phyloP scores from a whole-genome alignment of 2,329 filamentous ascomycete species.

The Xylariales sp. region DNA sequence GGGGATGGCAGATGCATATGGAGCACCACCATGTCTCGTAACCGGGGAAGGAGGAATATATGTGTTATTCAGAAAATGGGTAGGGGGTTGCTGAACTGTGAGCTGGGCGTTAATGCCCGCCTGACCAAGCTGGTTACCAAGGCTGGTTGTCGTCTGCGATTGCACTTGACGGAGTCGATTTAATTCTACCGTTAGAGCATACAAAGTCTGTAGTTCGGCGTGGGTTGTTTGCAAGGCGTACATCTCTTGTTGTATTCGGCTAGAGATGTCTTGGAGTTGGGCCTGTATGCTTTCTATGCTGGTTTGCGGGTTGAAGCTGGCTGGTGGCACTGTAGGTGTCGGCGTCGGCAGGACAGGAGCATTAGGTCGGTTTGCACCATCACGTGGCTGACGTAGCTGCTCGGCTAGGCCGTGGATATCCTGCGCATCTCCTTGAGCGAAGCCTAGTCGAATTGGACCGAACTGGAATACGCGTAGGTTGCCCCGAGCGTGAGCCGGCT shows the following conservation, averaged over 20 bases:
- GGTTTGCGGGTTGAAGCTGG: constrained; percentile 27
- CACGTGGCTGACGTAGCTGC: constrained; percentile 64
- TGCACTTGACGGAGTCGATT: constrained; percentile 69
- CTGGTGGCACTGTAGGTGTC: constrained; percentile 15
- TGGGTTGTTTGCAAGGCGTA: constrained; percentile 70
- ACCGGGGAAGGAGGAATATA: constrained; percentile 56
- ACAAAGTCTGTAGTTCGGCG: constrained; percentile 75
- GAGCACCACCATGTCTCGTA: constrained; percentile 60
- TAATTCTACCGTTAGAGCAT: constrained; percentile 74
- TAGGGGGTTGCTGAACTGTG: constrained; percentile 34
- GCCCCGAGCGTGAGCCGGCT: constrained; percentile 52
- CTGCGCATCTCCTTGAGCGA: constrained; percentile 74
- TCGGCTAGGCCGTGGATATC: constrained; percentile 76
- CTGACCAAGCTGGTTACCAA: constrained; percentile 39
- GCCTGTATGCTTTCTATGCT: constrained; percentile 59
- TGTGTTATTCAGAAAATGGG: constrained; percentile 44
- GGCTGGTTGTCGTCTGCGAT: constrained; percentile 47
- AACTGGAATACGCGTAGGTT: constrained; percentile 75
- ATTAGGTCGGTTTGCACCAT: constrained; percentile 44
- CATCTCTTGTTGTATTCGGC: constrained; percentile 76
- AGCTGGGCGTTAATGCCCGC: constrained; percentile 37
- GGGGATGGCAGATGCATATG: constrained; percentile 64
- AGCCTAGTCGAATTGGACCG: constrained; percentile 79
- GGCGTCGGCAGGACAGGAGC: constrained; percentile 34
- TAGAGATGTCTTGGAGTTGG: constrained; percentile 74